These are phyloP conservation scores for Syzygium grande DNA, from an alignment of 345 rosid species.

Conservation along the genomic window DNA sequence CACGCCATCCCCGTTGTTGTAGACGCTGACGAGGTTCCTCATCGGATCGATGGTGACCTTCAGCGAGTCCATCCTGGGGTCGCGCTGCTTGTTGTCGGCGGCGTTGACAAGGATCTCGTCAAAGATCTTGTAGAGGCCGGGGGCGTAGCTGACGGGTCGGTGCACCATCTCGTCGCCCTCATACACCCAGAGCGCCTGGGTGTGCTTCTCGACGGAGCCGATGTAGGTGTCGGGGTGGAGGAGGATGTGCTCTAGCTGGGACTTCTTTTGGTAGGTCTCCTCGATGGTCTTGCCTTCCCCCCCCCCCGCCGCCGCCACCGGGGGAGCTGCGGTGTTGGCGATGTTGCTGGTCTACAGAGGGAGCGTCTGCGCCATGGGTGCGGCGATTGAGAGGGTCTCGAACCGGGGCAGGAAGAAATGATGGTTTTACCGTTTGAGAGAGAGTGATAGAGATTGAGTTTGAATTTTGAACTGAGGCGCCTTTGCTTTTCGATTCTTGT, in stretches of 20 bases:
- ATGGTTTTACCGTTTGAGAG: background rate
- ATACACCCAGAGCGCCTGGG: slow-evolving; percentile 77
- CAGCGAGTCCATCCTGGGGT: slow-evolving; percentile 66
- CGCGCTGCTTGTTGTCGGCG: slow-evolving; percentile 90
- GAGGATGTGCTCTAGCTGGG: slow-evolving; percentile 92
- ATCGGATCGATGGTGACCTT: slow-evolving; percentile 68
- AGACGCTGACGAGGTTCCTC: slow-evolving; percentile 63
- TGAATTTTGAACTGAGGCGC: background rate
- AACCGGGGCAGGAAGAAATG: background rate
- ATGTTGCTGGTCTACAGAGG: slow-evolving; percentile 70
- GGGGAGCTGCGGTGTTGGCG: slow-evolving; percentile 24
- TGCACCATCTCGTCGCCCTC: slow-evolving; percentile 65
- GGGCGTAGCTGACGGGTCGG: slow-evolving; percentile 66
- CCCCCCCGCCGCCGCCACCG: background rate
- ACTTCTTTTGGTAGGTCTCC: slow-evolving; percentile 91
- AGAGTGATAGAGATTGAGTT: background rate
- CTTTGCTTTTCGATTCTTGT: background rate
- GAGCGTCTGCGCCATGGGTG: slow-evolving; percentile 24
- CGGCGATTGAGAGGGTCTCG: background rate
- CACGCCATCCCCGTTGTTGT: slow-evolving; percentile 84
- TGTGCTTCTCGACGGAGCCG: slow-evolving; percentile 94
- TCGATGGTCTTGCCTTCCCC: slow-evolving; percentile 54
- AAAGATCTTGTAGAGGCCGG: slow-evolving; percentile 94
- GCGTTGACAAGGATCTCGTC: slow-evolving; percentile 96
- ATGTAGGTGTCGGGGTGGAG: slow-evolving; percentile 97